Base-by-base conservation (phyloP, 192 early-diverging fungal species). In the Coemansia sp. region DNA sequence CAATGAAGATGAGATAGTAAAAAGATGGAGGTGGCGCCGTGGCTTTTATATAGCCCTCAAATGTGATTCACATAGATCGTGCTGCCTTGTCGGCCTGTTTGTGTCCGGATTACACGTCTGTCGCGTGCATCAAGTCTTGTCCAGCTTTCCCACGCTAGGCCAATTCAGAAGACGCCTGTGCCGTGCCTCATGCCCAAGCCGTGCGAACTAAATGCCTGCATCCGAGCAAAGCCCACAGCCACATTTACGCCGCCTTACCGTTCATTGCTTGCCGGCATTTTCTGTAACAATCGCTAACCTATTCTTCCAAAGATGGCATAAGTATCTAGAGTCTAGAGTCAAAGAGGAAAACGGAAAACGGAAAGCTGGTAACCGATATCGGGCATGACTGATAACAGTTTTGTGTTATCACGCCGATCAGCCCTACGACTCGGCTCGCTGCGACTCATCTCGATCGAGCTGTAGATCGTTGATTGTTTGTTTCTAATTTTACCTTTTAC, bases 401-500 rank as follows among this genome's bases (percentile, higher is more conserved):
- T n/a, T 6, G 6, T 34, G 31, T 34, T 34, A 34, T 34, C 31
- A 34, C 2, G 31, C 6, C 31, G 7, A 34, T 34, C 31, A 34
- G 31, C 15, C 15, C 19, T 48, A 19, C 1, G 46, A 19, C 46
- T 48, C 46, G 46, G 46, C 46, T 48, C 46, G 46, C 31, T 34
- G 31, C 15, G 42, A 46, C 15, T 15, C 42, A 46, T 46, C n/a
- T n/a, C 4, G 5, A 17, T 1, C 3, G n/a, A 46, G 42, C n/a
- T 17, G 42, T 46, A 46, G n/a, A 12, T 12, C 14, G 3, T 46
- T 17, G 15, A 1, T 44, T 44, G 15, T n/a, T 44, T 21, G 49
- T 51, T 51, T 51, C n/a, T 48, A 20, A 51, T 5, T 23, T 51
- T 54, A 52, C 49, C 49, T 20, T 49, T 15, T 51, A 51, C 48